Conservation (phyloP, 2,329 filamentous ascomycete species). For the Thermomyces lanuginosus region DNA sequence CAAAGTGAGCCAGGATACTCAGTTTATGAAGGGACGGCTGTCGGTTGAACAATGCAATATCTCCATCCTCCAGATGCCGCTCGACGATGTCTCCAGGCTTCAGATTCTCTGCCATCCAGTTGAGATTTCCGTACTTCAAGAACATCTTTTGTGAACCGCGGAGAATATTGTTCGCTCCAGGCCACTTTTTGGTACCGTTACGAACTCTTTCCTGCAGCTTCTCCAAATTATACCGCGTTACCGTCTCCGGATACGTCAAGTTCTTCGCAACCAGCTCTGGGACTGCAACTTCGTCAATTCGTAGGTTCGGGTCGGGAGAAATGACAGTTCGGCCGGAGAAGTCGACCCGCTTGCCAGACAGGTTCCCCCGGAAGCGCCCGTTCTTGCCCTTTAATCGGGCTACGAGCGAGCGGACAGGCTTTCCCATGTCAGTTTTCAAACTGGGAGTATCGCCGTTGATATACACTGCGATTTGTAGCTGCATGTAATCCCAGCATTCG, state of each 20-base stretch:
- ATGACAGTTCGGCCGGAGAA: conserved; percentile 97
- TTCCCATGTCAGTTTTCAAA: conserved; percentile 74
- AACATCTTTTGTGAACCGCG: conserved; percentile 57
- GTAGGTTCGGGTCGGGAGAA: conserved; percentile 85
- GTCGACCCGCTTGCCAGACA: conserved; percentile 96
- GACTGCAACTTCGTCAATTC: conserved; percentile 85
- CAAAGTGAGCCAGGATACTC: conserved; percentile 91
- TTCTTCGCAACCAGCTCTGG: conserved; percentile 88
- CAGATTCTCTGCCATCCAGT: conserved; percentile 56
- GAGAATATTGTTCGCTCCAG: conserved; percentile 69
- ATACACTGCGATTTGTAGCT: conserved; percentile 91
- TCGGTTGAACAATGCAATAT: conserved; percentile 94
- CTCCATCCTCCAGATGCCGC: conserved; percentile 83
- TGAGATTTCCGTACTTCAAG: conserved; percentile 57
- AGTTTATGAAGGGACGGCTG: conserved; percentile 96
- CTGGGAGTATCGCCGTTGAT: conserved; percentile 94
- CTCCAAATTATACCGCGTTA: conserved; percentile 67
- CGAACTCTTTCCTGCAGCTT: conserved; percentile 60
- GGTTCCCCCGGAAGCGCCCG: conserved; percentile 86
- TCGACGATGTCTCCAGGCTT: conserved; percentile 79
- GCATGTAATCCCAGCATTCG: conserved; percentile 96
- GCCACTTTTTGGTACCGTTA: conserved; percentile 64
- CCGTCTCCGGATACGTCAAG: conserved; percentile 83
- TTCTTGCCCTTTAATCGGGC: conserved; percentile 95
- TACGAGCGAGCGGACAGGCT: conserved; percentile 82